Evolutionary conservation across 495 filamentous ascomycete species (phyloP).

Genomic region (Tuber borchii): DNA sequence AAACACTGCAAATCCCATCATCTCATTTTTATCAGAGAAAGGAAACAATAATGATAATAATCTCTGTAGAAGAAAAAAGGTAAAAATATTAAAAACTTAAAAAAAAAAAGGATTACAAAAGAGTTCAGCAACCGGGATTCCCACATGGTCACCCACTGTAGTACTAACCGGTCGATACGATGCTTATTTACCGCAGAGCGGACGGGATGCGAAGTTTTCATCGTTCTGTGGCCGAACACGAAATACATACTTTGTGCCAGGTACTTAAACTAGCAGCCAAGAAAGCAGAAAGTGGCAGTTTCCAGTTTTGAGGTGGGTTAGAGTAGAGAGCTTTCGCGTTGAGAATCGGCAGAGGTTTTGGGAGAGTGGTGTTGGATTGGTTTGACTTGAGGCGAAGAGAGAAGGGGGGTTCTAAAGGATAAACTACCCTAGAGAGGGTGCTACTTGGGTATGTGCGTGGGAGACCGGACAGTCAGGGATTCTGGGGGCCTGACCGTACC

Average conservation of each 20-base stretch:
- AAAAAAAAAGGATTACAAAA: neutral
- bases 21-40: neutral
- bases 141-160: conserved; percentile 3
- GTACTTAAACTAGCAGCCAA: neutral
- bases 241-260: neutral
- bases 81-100: neutral
- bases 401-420: no score
- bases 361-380: no score
- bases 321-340: no score
- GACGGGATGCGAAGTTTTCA: conserved; percentile 4
- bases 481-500: no score
- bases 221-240: conserved; percentile 3
- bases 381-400: no score
- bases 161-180: conserved; percentile 5
- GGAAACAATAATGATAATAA: neutral
- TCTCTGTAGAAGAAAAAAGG: neutral
- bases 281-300: neutral
- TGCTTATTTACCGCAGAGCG: conserved; percentile 5
- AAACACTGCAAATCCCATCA: neutral
- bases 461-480: no score
- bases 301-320: neutral
- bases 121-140: conserved; percentile 3
- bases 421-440: no score
- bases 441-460: no score
- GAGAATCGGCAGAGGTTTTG: no score